Evolutionary conservation across 2,329 filamentous ascomycete genomes (phyloP).

Genomic region (Diaporthe sp.): DNA sequence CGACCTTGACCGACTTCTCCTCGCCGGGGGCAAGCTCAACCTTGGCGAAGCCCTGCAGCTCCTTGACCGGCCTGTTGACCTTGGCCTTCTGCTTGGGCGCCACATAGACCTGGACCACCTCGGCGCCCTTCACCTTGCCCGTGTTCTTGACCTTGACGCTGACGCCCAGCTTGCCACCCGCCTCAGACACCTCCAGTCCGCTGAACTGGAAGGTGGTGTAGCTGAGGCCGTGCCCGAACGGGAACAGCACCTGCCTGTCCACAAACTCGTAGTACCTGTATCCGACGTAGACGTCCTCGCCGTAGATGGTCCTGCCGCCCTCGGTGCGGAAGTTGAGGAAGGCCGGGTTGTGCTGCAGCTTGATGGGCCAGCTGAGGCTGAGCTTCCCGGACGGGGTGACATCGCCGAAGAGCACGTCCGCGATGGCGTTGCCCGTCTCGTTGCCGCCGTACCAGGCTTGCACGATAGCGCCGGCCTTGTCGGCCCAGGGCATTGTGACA

Average conservation of each 20-base stretch:
- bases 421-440: conserved; percentile 85
- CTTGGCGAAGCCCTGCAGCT: conserved; percentile 77
- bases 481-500: conserved; percentile 78
- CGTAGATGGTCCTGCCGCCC: conserved; percentile 75
- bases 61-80: conserved; percentile 70
- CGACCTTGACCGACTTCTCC: conserved; percentile 68
- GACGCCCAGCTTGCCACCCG: conserved; percentile 62
- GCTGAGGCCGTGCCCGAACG: conserved; percentile 48
- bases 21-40: conserved; percentile 72
- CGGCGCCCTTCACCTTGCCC: conserved; percentile 65
- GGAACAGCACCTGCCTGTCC: conserved; percentile 45
- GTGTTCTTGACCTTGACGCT: conserved; percentile 71
- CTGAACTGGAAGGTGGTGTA: conserved; percentile 56
- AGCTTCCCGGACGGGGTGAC: conserved; percentile 79
- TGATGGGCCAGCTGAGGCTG: conserved; percentile 74
- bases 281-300: conserved; percentile 80
- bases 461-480: conserved; percentile 69
- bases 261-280: conserved; percentile 79
- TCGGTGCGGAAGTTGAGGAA: conserved; percentile 77
- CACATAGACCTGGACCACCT: conserved; percentile 72
- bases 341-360: conserved; percentile 75
- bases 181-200: conserved; percentile 61
- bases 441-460: conserved; percentile 93
- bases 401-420: conserved; percentile 81
- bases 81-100: conserved; percentile 64